Base-by-base conservation (phyloP, 2,329 filamentous ascomycete genomes). In the Botrytis paeoniae region DNA sequence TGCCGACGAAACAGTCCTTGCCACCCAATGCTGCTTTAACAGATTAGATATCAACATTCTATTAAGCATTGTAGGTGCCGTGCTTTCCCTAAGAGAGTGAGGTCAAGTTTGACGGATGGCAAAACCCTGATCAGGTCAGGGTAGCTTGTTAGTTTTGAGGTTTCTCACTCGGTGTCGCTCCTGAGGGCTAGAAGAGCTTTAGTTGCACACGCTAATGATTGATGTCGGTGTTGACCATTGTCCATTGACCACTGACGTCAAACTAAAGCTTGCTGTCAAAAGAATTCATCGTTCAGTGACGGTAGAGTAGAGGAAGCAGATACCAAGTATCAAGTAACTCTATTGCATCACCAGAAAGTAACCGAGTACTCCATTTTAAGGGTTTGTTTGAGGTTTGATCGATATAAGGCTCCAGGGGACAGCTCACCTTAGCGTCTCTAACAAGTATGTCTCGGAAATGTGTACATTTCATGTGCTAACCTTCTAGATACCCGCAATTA, bases 11-110 rank as follows among this genome's bases (percentile, higher is more conserved):
- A 57, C 37, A 69, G 48, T 68, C 29, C 65, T 69, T 25, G 65
- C 65, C 65, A 69, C 65, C 65, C 65, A 69, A 69, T 69, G 65
- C 65, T 69, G 65, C 65, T 69, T 69, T 69, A 69, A 57, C 37
- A n/a, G 20, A 41, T 4, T 3, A 37, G 48, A 59, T 41, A 57
- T 57, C 35, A 32, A 41, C 2, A 37, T 57, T 57, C 51, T 18
- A 32, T 37, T 16, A 22, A 54, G 20, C 22, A 51, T 54, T 39
- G 25, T 54, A n/a, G 45, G 32, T 66, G 63, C 29, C 37, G 32
- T 66, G 32, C 43, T 51, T 45, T 29, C 51, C 14, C 63, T 66
- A 8, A 39, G 16, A 14, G n/a, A 37, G 64, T 2, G 51, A 57
- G n/a, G 29, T 65, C 41, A 25, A 16, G 16, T 29, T 29, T 20